Conservation (phyloP, 2,329 filamentous ascomycete genomes). For the Pseudogymnoascus sp. region DNA sequence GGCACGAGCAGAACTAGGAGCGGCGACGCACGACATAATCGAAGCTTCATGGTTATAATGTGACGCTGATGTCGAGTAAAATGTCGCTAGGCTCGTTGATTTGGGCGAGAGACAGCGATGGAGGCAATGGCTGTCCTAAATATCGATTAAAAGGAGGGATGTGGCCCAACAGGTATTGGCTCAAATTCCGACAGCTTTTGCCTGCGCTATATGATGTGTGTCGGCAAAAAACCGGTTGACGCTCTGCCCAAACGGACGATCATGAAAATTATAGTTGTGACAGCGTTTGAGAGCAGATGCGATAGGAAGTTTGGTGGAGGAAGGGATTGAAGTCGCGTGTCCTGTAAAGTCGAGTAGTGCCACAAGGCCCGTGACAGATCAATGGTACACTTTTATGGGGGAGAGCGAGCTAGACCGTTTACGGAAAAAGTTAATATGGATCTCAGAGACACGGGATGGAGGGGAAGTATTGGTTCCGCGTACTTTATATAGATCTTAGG, state of each 20-base stretch:
- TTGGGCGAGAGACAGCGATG: neutral
- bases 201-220: neutral
- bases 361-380: neutral
- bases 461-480: neutral
- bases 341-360: neutral
- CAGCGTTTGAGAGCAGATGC: neutral
- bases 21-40: conserved; percentile 39
- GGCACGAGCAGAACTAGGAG: conserved; percentile 54
- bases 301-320: neutral
- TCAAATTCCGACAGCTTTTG: neutral
- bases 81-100: neutral
- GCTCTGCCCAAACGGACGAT: conserved; percentile 5
- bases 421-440: neutral
- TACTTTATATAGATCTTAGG: neutral
- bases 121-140: neutral
- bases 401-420: neutral
- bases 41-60: conserved; percentile 47
- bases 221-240: neutral
- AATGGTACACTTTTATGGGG: neutral
- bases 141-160: conserved; percentile 3
- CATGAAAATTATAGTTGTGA: neutral
- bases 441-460: neutral
- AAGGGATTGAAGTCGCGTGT: conserved; percentile 6
- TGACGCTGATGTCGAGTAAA: conserved; percentile 8
- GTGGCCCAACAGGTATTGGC: neutral